Conservation (phyloP, 805 yeast genomes). For the Lipomyces oligophaga region DNA sequence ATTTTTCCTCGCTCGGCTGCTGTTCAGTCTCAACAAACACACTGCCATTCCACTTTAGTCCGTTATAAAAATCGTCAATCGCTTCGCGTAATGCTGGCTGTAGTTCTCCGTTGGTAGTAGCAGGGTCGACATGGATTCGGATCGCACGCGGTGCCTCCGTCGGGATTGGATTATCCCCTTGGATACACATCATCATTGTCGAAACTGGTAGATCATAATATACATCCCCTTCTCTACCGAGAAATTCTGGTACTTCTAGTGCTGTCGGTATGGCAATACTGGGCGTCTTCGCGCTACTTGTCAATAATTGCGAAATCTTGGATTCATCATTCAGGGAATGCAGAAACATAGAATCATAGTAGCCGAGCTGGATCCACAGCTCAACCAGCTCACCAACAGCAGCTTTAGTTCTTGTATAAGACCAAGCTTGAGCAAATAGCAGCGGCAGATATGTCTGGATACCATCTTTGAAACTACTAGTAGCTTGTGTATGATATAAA, state of each 20-base stretch:
- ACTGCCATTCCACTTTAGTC: conserved; percentile 4
- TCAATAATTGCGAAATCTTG: neutral
- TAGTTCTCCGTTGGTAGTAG: neutral
- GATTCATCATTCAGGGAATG: conserved; percentile 4
- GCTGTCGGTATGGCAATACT: neutral
- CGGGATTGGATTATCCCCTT: conserved; percentile 2
- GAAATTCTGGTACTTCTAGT: conserved; percentile 8
- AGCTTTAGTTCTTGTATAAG: neutral
- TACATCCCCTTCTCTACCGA: conserved; percentile 13
- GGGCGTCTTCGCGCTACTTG: neutral
- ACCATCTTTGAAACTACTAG: neutral
- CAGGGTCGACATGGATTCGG: neutral
- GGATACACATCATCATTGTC: conserved; percentile 17
- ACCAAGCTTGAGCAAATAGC: conserved; percentile 17
- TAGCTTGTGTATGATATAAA: conserved; percentile 3
- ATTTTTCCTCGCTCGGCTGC: neutral
- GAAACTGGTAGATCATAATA: conserved; percentile 29
- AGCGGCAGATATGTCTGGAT: conserved; percentile 13
- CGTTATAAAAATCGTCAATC: conserved; percentile 16
- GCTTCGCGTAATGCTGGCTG: neutral
- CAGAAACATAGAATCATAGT: conserved; percentile 3
- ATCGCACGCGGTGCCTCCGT: conserved; percentile 9
- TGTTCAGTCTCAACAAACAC: neutral
- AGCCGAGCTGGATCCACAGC: conserved; percentile 20
- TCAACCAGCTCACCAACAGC: conserved; percentile 12